Conservation (phyloP, 1,284 basidiomycete species). For the Cryptococcus floricola region DNA sequence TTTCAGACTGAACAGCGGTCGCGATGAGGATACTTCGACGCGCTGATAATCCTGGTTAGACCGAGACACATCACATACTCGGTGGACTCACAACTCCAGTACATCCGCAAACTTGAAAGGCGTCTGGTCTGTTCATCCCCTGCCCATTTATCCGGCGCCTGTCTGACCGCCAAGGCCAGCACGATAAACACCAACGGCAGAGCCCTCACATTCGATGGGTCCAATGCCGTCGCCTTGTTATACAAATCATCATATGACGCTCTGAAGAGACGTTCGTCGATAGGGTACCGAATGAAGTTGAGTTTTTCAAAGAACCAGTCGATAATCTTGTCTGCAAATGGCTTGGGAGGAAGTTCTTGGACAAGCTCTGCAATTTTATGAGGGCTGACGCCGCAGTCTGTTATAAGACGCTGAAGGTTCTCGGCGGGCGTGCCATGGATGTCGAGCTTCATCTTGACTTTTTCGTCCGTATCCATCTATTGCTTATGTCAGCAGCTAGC, state of each 20-base stretch:
- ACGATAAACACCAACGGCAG: slow-evolving; percentile 88
- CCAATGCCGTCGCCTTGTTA: slow-evolving; percentile 65
- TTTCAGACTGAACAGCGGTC: slow-evolving; percentile 84
- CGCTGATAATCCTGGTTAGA: slow-evolving; percentile 52
- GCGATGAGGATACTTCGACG: slow-evolving; percentile 80
- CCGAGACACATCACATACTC: not conserved
- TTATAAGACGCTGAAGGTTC: slow-evolving; percentile 63
- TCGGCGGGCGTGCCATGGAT: slow-evolving; percentile 48
- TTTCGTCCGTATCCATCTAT: slow-evolving; percentile 42
- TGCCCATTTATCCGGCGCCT: slow-evolving; percentile 77
- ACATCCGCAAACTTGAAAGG: slow-evolving; percentile 77
- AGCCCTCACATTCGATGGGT: slow-evolving; percentile 80
- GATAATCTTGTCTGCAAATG: slow-evolving; percentile 62
- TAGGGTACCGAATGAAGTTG: slow-evolving; percentile 91
- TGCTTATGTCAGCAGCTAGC: not conserved
- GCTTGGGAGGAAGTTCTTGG: slow-evolving; percentile 74
- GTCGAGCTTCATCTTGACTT: slow-evolving; percentile 46
- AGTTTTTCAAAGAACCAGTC: slow-evolving; percentile 56
- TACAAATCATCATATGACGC: slow-evolving; percentile 74
- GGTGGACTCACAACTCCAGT: slow-evolving; percentile 78
- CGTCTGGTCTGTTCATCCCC: slow-evolving; percentile 70
- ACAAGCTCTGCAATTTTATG: slow-evolving; percentile 85
- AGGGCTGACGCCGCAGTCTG: slow-evolving; percentile 83
- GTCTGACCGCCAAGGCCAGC: slow-evolving; percentile 79
- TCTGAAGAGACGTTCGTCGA: slow-evolving; percentile 82